Evolutionary conservation across 768 basidiomycete genomes (phyloP), one percentile per base, ranked within the genome.

Genomic region (Clathrus columnatus): DNA sequence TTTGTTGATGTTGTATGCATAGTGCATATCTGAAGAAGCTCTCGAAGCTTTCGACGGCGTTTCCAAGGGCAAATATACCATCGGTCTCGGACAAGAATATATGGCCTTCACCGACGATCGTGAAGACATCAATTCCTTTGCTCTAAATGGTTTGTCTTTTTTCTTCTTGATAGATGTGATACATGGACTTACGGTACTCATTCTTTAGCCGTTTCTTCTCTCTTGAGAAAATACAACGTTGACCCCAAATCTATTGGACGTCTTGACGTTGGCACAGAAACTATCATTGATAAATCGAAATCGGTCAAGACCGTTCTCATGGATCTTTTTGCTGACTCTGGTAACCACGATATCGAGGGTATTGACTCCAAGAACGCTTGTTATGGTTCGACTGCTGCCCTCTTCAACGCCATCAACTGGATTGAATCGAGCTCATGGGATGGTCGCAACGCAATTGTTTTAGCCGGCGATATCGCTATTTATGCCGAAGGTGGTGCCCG

Each of bases 381-480:
- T 76, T 99, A 99, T 65, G 96, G 96, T 26, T 94, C 91, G 30
- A 99, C 96, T 21, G 96, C 96, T 45, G 96, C 96, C 3, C 83
- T 99, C 55, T 99, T 97, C 84, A 99, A 99, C 72, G 89, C 91
- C 48, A 76, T 95, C 67, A 99, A 99, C 80, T 99, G 96, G 96
- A 75, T 97, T 58, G 95, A 99, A 69, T 88, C 86, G 30, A 83
- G 83, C 49, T 91, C 87, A 5, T 99, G 95, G 96, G 95, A 99
- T 63, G 95, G 95, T 49, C 83, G 95, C 52, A 92, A 95, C 68
- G 95, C 96, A 10, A 93, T 99, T 60, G 93, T 98, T 59, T 92
- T 98, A 49, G 84, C 83, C 29, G 96, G 93, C 58, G 96, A 99
- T 66, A 97, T 99, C 65, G 96, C 96, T 44, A 87, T 98, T 63